Base-by-base conservation (phyloP, 768 basidiomycete species). In the Termitomyces sp. region DNA sequence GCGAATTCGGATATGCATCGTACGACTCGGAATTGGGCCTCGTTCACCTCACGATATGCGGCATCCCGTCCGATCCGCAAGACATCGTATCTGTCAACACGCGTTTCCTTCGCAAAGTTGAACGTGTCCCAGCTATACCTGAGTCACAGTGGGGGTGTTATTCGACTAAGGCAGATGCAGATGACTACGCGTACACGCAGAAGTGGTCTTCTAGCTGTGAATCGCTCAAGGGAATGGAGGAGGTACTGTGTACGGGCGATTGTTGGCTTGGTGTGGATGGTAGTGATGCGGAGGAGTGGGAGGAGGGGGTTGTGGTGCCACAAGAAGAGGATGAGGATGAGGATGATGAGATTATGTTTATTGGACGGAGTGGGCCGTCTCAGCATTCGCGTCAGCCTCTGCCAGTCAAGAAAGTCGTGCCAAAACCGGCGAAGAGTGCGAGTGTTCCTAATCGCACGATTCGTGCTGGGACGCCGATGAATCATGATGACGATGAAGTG, bases 271-370 rank as follows among this genome's bases (percentile, higher is more conserved):
- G 24, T 4, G 18, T 27, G 22, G 51, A 24, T 45, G 33, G 20
- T 9, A 43, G 26, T 16, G 37, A 43, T n/a, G 20, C 26, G 13
- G 53, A 46, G 20, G 54, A 58, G 14, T 51, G 16, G 10, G 51
- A 37, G 10, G 37, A 48, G 6, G 24, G 27, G 18, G 36, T 27
- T 6, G 24, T n/a, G 36, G 4, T 24, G 30, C 5, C 4, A 14
- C 24, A 50, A 16, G 4, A 8, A 7, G 48, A 37, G 16, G 49
- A 50, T 0, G 56, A 56, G 1, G 55, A 56, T 1, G 51, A 60
- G 0, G 55, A 53, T 9, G 51, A 54, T 4, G 56, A 57, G 12
- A 57, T 61, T 12, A 32, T 45, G 27, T 57, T 61, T 39, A 26
- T 57, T 22, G 52, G 54, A 42, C 20, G 32, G n/a, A 40, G 36